phyloP scores from a whole-genome alignment of 345 rosid genomes.

The Excoecaria agallocha region DNA sequence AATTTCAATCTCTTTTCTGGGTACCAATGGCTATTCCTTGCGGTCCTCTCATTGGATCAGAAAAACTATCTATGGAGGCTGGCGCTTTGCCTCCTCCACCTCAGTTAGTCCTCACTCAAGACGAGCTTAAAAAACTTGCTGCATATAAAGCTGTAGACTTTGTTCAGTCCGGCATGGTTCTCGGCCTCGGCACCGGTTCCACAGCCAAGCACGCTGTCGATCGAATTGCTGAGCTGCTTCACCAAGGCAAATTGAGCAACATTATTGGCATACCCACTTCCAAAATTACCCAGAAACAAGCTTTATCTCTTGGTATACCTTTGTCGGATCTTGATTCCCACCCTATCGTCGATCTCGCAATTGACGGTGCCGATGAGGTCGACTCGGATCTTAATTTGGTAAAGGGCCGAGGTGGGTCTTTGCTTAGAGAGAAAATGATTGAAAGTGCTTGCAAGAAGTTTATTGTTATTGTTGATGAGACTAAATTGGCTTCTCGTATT shows the following conservation, averaged over 20 bases:
- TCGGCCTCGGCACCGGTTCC: constrained; percentile 96
- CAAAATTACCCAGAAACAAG: constrained; percentile 67
- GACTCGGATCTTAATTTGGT: constrained; percentile 76
- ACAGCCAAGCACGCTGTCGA: constrained; percentile 96
- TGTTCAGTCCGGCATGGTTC: constrained; percentile 95
- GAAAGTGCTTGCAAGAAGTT: constrained; percentile 78
- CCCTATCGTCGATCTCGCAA: constrained; percentile 71
- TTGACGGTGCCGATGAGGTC: constrained; percentile 98
- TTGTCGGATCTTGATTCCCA: constrained; percentile 73
- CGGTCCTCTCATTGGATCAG: constrained; percentile 18
- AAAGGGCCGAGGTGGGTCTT: constrained; percentile 91
- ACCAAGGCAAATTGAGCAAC: constrained; percentile 61
- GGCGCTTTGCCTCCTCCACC: constrained; percentile 22
- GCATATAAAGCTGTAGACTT: constrained; percentile 92
- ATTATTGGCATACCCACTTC: constrained; percentile 88
- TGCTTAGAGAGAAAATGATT: constrained; percentile 90
- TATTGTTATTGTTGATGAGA: constrained; percentile 69
- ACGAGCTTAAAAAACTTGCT: constrained; percentile 73
- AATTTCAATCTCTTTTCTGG: too few species aligned
- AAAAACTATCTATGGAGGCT: constrained; percentile 17
- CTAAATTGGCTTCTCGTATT: constrained; percentile 54
- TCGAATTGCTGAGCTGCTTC: constrained; percentile 75
- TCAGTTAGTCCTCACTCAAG: constrained; percentile 49
- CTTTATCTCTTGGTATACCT: constrained; percentile 76
- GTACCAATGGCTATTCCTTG: constrained; percentile 21